These are phyloP conservation scores for Vinca major DNA, from an alignment of 305 asterid genomes.

Conservation along the genomic window DNA sequence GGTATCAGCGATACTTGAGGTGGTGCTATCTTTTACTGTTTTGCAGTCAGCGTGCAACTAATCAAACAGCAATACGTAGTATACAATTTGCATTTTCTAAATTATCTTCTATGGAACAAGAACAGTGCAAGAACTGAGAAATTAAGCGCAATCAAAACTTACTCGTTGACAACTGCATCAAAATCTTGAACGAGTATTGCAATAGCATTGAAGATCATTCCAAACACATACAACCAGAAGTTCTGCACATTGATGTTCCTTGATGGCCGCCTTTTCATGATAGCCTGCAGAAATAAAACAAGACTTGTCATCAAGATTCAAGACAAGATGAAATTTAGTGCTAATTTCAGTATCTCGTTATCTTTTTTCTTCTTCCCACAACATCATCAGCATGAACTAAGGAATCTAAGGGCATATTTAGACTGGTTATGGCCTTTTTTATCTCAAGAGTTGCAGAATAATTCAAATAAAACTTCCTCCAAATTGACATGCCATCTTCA, in stretches of 20 bases:
- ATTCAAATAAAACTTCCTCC: neutral
- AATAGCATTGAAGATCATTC: conserved; percentile 83
- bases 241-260: conserved; percentile 97
- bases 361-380: neutral
- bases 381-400: neutral
- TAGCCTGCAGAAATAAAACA: conserved; percentile 53
- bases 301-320: conserved; percentile 18
- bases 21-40: too few relatives aligned
- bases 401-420: neutral
- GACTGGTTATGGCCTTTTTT: neutral
- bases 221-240: conserved; percentile 95
- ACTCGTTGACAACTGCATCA: conserved; percentile 77
- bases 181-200: conserved; percentile 89
- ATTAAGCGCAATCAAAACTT: conserved; percentile 20
- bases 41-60: too few relatives aligned
- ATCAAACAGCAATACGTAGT: too few relatives aligned
- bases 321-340: neutral
- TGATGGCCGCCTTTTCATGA: conserved; percentile 80
- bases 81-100: too few relatives aligned
- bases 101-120: too few relatives aligned
- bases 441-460: neutral
- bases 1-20: too few relatives aligned
- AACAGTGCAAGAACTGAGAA: neutral
- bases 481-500: too few relatives aligned
- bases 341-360: conserved; percentile 8